phyloP scores from a whole-genome alignment of 129 eudicot genomes.

The Escallonia rubra region DNA sequence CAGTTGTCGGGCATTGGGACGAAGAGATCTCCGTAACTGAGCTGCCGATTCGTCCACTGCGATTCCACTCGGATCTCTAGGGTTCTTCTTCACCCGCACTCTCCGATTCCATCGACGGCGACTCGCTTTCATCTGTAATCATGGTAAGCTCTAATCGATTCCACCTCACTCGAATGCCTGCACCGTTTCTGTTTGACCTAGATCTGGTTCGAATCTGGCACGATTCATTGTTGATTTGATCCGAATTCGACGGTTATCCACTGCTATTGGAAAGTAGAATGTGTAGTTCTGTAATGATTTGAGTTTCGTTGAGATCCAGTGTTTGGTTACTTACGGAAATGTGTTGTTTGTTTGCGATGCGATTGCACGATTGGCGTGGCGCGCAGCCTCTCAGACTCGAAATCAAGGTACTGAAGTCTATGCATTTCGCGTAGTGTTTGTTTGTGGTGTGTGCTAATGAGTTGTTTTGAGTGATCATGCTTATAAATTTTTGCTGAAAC shows the following conservation, averaged over 20 bases:
- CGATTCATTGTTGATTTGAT: conserved; percentile 5
- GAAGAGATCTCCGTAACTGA: conserved; percentile 19
- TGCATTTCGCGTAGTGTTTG: conserved; percentile 2
- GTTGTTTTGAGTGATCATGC: conserved; percentile 9
- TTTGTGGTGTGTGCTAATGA: neutral
- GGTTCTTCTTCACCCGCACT: conserved; percentile 20
- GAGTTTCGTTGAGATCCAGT: conserved; percentile 35
- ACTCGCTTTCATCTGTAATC: conserved; percentile 15
- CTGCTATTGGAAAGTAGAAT: conserved; percentile 11
- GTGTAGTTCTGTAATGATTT: neutral
- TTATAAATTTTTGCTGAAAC: conserved; percentile 28
- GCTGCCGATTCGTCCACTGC: conserved; percentile 15
- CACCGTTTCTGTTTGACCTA: conserved; percentile 15
- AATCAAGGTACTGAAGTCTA: conserved; percentile 61
- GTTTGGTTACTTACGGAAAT: conserved; percentile 19
- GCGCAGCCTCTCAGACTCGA: conserved; percentile 87
- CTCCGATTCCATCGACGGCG: conserved; percentile 18
- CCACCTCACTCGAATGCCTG: conserved; percentile 1
- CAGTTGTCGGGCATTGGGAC: conserved; percentile 17
- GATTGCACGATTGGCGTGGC: conserved; percentile 15
- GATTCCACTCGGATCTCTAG: conserved; percentile 47
- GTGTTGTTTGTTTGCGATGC: conserved; percentile 17
- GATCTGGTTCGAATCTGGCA: conserved; percentile 38
- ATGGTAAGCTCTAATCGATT: conserved; percentile 36
- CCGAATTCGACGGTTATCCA: conserved; percentile 3